These are phyloP conservation scores for Cenchrus fungigraminus DNA, from an alignment of 176 grass and related monocot species.

Conservation along the genomic window DNA sequence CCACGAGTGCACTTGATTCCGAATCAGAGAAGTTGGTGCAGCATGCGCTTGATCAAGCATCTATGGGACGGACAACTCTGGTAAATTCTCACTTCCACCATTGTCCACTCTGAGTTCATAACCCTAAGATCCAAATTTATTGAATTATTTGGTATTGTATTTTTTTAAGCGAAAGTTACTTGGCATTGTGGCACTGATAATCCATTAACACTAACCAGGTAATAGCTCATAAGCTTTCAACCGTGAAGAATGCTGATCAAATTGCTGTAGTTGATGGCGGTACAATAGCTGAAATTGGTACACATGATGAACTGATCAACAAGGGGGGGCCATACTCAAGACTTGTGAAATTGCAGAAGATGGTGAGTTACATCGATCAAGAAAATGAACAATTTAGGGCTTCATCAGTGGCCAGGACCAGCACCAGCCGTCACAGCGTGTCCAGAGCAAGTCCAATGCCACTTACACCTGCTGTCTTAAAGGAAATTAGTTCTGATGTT, in stretches of 20 bases:
- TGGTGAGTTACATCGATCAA: slow-evolving; percentile 90
- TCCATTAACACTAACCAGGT: slow-evolving; percentile 60
- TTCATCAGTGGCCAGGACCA: slow-evolving; percentile 78
- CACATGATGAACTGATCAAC: slow-evolving; percentile 86
- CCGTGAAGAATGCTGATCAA: slow-evolving; percentile 90
- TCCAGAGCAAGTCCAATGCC: slow-evolving; percentile 84
- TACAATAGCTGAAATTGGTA: slow-evolving; percentile 83
- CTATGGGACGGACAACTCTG: slow-evolving; percentile 98
- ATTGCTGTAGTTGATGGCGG: slow-evolving; percentile 92
- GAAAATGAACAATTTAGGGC: slow-evolving; percentile 71
- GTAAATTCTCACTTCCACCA: slow-evolving; percentile 34
- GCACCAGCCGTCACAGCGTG: slow-evolving; percentile 75
- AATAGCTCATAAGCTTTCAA: slow-evolving; percentile 97
- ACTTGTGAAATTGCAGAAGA: slow-evolving; percentile 93
- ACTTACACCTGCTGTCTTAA: slow-evolving; percentile 62
- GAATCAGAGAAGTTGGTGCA: slow-evolving; percentile 98
- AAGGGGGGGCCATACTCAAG: slow-evolving; percentile 79
- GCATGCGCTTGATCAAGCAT: slow-evolving; percentile 94
- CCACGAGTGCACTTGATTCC: slow-evolving; percentile 94
- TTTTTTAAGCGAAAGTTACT: neutral
- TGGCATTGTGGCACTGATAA: slow-evolving; percentile 22
- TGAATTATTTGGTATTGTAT: neutral
- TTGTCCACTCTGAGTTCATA: slow-evolving; percentile 11
- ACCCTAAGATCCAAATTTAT: neutral
- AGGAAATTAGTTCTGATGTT: slow-evolving; percentile 42